Evolutionary conservation across 1,284 basidiomycete species (phyloP), one percentile per base, ranked within the genome.

Genomic region (Tylopilus sp.): DNA sequence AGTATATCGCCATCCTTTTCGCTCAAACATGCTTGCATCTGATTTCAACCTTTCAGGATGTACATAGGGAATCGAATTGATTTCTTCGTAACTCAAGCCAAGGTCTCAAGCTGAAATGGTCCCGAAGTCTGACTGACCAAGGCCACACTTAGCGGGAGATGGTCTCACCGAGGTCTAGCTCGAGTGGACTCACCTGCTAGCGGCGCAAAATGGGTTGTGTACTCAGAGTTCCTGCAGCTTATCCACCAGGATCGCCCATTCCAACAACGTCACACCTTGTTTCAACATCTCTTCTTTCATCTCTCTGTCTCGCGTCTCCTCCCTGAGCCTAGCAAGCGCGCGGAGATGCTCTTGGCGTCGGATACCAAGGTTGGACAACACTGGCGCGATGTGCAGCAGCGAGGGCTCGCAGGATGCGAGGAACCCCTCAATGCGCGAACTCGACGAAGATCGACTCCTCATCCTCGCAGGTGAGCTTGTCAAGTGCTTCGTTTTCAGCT

Each of bases 191-290:
- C 49, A 56, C 54, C 44, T 39, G 6, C 41, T 34, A 15, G 9
- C 13, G 21, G 25, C 33, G 15, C 19, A 15, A 13, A 38, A 35
- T 19, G 16, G 16, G 10, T 18, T 21, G 10, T 13, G 10, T 26
- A 9, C 36, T 57, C 45, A 64, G 36, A 66, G 46, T 11, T 54
- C 66, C 42, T 57, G 66, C 5, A 65, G 48, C 36, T 68, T 78
- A 63, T 87, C 85, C 51, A 86, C 63, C 54, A 87, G 70, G 56
- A 87, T 84, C n/a, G 85, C 84, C 85, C 84, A 87, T 57, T 87
- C 85, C 63, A 87, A 70, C 4, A 85, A 73, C 1, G 83, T 84
- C 43, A 87, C 71, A 1, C 84, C 85, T 53, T 74, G 68, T 60
- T 69, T 77, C 65, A 87, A 59, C 45, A 82, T 85, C 56, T 81